A percentile compares a stretch with the other conserved stretches of the same genome.
Evolutionary conservation across 2,329 filamentous ascomycete genomes (phyloP).

Genomic region (Verticillium nonalfalfae): DNA sequence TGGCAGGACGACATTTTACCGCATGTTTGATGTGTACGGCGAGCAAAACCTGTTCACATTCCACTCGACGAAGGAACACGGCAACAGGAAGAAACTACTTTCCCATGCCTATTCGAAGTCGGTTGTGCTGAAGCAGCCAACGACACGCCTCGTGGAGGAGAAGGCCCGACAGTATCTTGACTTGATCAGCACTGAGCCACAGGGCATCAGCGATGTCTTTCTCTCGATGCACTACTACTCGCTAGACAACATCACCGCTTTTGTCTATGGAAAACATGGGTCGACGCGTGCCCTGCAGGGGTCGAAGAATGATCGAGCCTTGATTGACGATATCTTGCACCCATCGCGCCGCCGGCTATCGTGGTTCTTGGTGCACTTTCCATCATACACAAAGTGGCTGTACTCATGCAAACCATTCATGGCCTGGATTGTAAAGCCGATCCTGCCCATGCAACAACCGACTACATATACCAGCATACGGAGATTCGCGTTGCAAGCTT

Average conservation of each 20-base stretch:
- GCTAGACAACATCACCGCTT: conserved; percentile 44
- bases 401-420: conserved; percentile 31
- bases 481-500: conserved; percentile 16
- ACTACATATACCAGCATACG: conserved; percentile 45
- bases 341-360: conserved; percentile 34
- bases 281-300: conserved; percentile 35
- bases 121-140: conserved; percentile 19
- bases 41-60: conserved; percentile 48
- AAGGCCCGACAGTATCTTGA: conserved; percentile 26
- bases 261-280: conserved; percentile 40
- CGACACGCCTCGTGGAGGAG: conserved; percentile 11
- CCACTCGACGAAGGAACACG: conserved; percentile 31
- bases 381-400: conserved; percentile 38
- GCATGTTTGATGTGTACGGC: conserved; percentile 49
- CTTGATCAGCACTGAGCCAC: conserved; percentile 27
- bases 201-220: conserved; percentile 35
- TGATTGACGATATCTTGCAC: conserved; percentile 42
- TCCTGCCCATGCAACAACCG: conserved; percentile 44
- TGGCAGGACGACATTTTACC: conserved; percentile 43
- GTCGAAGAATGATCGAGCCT: conserved; percentile 23
- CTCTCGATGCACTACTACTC: conserved; percentile 44
- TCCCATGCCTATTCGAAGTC: conserved; percentile 47
- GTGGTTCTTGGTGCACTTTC: conserved; percentile 43
- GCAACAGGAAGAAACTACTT: conserved; percentile 43
- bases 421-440: conserved; percentile 25